These are phyloP conservation scores for Helichrysum umbraculigerum DNA, from an alignment of 129 eudicot genomes.

Conservation along the genomic window DNA sequence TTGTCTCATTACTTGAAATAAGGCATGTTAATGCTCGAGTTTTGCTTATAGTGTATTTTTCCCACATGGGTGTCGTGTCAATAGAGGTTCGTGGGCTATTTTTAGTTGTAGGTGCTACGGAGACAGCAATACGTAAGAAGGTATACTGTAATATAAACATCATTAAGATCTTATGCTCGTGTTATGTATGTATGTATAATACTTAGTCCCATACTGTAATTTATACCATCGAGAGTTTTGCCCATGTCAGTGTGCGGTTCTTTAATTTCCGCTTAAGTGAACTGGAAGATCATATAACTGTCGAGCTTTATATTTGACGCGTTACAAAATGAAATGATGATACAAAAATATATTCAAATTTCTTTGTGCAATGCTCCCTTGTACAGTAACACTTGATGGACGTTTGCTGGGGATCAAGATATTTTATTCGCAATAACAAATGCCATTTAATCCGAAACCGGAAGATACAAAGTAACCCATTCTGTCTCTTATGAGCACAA, in stretches of 20 bases:
- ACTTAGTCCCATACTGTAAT: slow-evolving; percentile 17
- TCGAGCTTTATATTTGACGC: no score
- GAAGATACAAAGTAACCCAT: background rate
- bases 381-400: no score
- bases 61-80: slow-evolving; percentile 35
- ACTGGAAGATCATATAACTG: background rate
- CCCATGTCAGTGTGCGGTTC: background rate
- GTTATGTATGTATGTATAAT: slow-evolving; percentile 32
- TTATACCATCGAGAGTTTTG: slow-evolving; percentile 12
- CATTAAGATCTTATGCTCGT: slow-evolving; percentile 27
- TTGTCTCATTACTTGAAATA: background rate
- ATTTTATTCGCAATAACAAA: background rate
- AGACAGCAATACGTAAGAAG: slow-evolving; percentile 25
- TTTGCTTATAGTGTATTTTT: slow-evolving; percentile 35
- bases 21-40: slow-evolving; percentile 18
- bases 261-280: background rate
- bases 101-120: slow-evolving; percentile 26
- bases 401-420: background rate
- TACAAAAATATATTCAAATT: no score
- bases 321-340: no score
- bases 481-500: background rate
- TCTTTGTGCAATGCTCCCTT: no score
- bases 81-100: slow-evolving; percentile 33
- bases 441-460: background rate
- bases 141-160: slow-evolving; percentile 36